Evolutionary conservation across 129 eudicot genomes (phyloP), one percentile per base, ranked within the genome.

Genomic region (Flaveria trinervia): DNA sequence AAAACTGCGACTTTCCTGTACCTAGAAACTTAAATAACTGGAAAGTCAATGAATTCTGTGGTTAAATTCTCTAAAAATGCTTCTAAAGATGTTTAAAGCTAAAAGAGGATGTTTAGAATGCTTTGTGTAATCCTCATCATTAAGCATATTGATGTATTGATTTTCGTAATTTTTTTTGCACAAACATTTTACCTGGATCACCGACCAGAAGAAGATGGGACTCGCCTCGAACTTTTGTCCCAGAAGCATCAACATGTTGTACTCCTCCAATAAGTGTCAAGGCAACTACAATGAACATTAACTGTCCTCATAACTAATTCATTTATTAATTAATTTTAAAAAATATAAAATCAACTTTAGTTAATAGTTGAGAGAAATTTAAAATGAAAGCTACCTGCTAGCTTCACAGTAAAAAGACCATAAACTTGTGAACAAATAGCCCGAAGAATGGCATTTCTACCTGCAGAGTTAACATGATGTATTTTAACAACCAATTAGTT

Each of bases 201-300:
- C 99, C 97, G 64, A 95, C 99, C 70, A 95, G 87, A 81, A 95
- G 96, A 80, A 95, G 82, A 86, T 95, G 99, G 75, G 99, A 95
- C 81, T 95, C 99, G 70, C 99, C 99, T 72, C 99, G 83, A 57
- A 91, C 85, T 86, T 91, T 95, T 77, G 99, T 89, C 73, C 97
- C 97, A 36, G 99, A 89, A 80, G 89, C 99, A 89, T 95, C 99
- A 83, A 89, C 90, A 76, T 95, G 97, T 82, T 95, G 99, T 66
- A 95, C 99, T 61, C 97, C 99, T 70, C 99, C 99, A 76, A 95
- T 91, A 75, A 95, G 96, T 51, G 97, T 95, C 79, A 95, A 83
- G 14, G 96, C 88, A 84, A 95, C 97, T 92, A 77, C 56, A 78
- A 78, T 65, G 69, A 78, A 72, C 76, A 65, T 20, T 71, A 60